A percentile compares a stretch with the other conserved stretches of the same genome.
Conservation (phyloP, 192 early-diverging fungal genomes). For the Umbelopsis ramanniana region DNA sequence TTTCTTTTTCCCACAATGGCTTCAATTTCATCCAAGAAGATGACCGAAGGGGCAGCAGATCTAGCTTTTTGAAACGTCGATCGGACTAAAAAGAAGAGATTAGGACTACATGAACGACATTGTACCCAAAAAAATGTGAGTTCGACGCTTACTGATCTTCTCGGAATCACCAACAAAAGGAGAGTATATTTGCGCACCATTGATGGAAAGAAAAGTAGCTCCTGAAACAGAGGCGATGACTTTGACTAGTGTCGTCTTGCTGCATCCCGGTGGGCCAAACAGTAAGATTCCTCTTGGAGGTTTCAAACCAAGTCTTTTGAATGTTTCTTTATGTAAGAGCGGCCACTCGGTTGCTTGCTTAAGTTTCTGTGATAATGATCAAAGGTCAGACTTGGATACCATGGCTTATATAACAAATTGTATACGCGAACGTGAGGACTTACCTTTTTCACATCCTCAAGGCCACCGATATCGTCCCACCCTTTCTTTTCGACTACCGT, state of each 20-base stretch:
- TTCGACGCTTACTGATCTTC: slow-evolving; percentile 52
- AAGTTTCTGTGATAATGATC: slow-evolving; percentile 48
- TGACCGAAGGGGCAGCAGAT: slow-evolving; percentile 75
- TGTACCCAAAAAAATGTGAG: neutral
- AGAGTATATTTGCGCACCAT: slow-evolving; percentile 80
- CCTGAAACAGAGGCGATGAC: slow-evolving; percentile 81
- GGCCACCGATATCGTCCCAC: slow-evolving; percentile 92
- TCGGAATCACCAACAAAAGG: slow-evolving; percentile 89
- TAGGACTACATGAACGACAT: neutral
- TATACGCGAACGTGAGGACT: neutral
- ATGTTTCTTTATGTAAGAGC: slow-evolving; percentile 66
- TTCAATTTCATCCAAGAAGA: slow-evolving; percentile 98
- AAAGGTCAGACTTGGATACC: neutral
- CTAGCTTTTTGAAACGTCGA: slow-evolving; percentile 82
- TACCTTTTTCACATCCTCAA: slow-evolving; percentile 79
- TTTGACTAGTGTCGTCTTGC: slow-evolving; percentile 94
- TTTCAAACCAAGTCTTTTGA: slow-evolving; percentile 75
- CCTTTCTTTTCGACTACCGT: slow-evolving; percentile 61
- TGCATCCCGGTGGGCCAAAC: slow-evolving; percentile 97
- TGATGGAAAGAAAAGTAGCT: slow-evolving; percentile 78
- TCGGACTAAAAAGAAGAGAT: slow-evolving; percentile 56
- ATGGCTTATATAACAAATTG: neutral
- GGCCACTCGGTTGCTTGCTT: slow-evolving; percentile 93
- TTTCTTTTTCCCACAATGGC: slow-evolving; percentile 91
- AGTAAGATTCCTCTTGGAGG: slow-evolving; percentile 89